Evolutionary conservation across 1,284 basidiomycete species (phyloP).

Genomic region (Ceratobasidium sp.): DNA sequence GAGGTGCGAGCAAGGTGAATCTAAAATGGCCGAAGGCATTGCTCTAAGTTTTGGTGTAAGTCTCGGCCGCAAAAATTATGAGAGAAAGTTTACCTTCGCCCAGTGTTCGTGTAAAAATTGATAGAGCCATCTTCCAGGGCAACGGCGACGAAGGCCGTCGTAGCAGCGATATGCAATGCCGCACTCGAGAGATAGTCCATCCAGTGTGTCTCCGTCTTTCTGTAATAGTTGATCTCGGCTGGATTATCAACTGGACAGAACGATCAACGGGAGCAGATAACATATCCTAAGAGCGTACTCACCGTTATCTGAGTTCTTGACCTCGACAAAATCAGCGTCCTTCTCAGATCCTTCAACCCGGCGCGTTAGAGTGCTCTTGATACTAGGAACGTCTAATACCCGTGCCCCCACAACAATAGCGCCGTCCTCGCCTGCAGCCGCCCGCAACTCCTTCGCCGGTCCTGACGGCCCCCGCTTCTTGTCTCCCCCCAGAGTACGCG

Average conservation of each 20-base stretch:
- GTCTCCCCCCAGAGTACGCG: slow-evolving; percentile 80
- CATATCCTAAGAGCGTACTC: slow-evolving; percentile 51
- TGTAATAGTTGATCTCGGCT: slow-evolving; percentile 76
- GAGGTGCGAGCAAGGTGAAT: slow-evolving; percentile 76
- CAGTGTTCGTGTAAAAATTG: slow-evolving; percentile 82
- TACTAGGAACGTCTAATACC: slow-evolving; percentile 61
- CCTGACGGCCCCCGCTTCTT: slow-evolving; percentile 65
- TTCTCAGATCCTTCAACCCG: slow-evolving; percentile 72
- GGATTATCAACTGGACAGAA: slow-evolving; percentile 60
- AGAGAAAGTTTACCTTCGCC: slow-evolving; percentile 71
- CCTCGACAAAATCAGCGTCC: slow-evolving; percentile 76
- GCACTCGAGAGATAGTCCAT: slow-evolving; percentile 86
- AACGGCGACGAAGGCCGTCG: slow-evolving; percentile 77
- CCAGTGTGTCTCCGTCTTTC: slow-evolving; percentile 83
- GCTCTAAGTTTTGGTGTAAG: slow-evolving; percentile 62
- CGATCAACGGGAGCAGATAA: neutral
- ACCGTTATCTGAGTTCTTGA: slow-evolving; percentile 81
- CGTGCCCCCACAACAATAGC: slow-evolving; percentile 51
- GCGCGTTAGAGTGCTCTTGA: slow-evolving; percentile 71
- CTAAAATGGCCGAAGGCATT: slow-evolving; percentile 81
- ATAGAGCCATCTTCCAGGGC: slow-evolving; percentile 82
- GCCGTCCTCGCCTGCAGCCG: slow-evolving; percentile 50
- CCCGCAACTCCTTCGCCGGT: slow-evolving; percentile 67
- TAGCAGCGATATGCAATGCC: slow-evolving; percentile 75
- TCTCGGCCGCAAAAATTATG: slow-evolving; percentile 18